phyloP scores from a whole-genome alignment of 1,284 basidiomycete species.

The Meira nashicola region DNA sequence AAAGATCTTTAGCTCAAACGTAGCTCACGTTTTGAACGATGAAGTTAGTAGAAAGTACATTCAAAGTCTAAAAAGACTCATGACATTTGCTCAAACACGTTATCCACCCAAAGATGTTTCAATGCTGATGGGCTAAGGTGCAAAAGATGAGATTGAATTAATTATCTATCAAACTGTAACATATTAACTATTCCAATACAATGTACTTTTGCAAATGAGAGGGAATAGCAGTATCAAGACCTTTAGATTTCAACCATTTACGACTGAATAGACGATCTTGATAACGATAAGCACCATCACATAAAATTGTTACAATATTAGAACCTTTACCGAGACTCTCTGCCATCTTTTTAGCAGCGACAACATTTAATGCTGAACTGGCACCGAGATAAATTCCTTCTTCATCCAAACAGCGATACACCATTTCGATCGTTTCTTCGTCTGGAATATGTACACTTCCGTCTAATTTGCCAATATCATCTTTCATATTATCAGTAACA shows the following conservation, averaged over 20 bases:
- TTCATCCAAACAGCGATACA: constrained; percentile 84
- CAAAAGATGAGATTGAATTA: background rate
- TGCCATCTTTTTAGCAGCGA: constrained; percentile 83
- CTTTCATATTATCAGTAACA: constrained; percentile 86
- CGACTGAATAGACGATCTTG: constrained; percentile 94
- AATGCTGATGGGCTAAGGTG: constrained; percentile 38
- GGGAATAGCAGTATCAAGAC: constrained; percentile 74
- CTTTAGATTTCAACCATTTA: constrained; percentile 83
- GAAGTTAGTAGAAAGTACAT: constrained; percentile 99
- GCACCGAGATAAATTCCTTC: constrained; percentile 97
- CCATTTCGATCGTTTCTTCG: constrained; percentile 82
- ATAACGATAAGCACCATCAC: constrained; percentile 93
- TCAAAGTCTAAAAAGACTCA: constrained; percentile 82
- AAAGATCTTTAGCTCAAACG: constrained; percentile 92
- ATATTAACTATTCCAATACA: constrained; percentile 60
- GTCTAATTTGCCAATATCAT: constrained; percentile 72
- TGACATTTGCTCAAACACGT: constrained; percentile 47
- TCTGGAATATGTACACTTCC: constrained; percentile 84
- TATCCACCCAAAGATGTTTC: constrained; percentile 34
- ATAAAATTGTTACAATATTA: constrained; percentile 81
- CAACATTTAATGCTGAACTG: constrained; percentile 89
- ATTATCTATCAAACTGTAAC: no score
- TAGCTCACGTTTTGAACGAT: constrained; percentile 93
- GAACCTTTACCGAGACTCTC: constrained; percentile 73
- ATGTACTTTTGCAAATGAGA: constrained; percentile 81